Evolutionary conservation across 2,329 filamentous ascomycete species (phyloP).

Genomic region (Rhynchosporium secalis): DNA sequence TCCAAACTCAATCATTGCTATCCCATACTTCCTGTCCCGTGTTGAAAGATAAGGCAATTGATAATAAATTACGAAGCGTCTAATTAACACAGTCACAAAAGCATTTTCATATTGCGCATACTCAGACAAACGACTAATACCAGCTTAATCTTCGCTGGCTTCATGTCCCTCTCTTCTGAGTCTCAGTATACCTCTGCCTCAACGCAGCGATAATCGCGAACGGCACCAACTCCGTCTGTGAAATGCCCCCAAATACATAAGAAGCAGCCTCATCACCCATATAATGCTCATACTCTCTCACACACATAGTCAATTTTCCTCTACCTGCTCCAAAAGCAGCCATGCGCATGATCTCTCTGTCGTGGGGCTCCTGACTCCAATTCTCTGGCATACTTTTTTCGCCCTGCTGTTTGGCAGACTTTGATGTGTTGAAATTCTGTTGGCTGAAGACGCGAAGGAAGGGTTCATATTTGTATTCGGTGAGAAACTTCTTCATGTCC

Average conservation of each 20-base stretch:
- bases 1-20: too few species aligned
- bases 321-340: constrained; percentile 22
- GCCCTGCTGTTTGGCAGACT: neutral
- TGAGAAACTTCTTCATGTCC: constrained; percentile 19
- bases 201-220: constrained; percentile 1
- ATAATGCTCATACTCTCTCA: constrained; percentile 5
- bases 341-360: constrained; percentile 22
- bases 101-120: too few species aligned
- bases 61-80: too few species aligned
- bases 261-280: neutral
- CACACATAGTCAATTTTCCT: constrained; percentile 18
- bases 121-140: too few species aligned
- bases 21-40: too few species aligned
- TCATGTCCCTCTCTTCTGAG: neutral
- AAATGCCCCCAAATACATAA: neutral
- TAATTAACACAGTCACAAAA: too few species aligned
- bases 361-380: constrained; percentile 14
- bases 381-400: neutral
- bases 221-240: neutral
- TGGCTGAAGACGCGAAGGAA: constrained; percentile 22
- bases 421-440: neutral
- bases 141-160: neutral
- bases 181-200: neutral
- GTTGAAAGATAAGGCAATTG: too few species aligned
- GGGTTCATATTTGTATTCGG: constrained; percentile 16